Evolutionary conservation across 495 filamentous ascomycete genomes (phyloP).

Genomic region (Aspergillus ellipticus): DNA sequence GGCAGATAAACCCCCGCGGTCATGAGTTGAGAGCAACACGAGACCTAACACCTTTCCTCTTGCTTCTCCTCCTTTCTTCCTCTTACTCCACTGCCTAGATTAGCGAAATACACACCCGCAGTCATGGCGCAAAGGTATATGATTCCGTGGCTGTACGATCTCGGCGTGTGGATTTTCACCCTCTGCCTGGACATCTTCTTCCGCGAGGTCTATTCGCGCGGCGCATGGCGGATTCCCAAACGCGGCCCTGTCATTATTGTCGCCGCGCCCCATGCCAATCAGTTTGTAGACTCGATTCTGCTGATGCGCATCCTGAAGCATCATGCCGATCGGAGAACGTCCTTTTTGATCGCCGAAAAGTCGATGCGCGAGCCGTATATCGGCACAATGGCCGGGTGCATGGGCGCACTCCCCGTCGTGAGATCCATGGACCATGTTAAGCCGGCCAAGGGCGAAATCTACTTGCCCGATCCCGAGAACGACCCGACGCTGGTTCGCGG

Average conservation of each 20-base stretch:
- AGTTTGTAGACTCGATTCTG: slow-evolving; percentile 95
- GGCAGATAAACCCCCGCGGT: slow-evolving; percentile 2
- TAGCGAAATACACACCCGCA: not conserved
- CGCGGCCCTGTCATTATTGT: slow-evolving; percentile 91
- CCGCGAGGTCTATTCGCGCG: slow-evolving; percentile 91
- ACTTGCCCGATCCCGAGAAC: slow-evolving; percentile 83
- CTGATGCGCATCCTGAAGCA: slow-evolving; percentile 83
- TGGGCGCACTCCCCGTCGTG: slow-evolving; percentile 84
- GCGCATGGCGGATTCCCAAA: slow-evolving; percentile 87
- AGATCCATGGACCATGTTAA: slow-evolving; percentile 86
- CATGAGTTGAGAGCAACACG: slow-evolving; percentile 2
- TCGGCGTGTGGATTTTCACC: slow-evolving; percentile 76
- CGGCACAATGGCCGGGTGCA: slow-evolving; percentile 70
- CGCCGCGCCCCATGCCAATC: slow-evolving; percentile 97
- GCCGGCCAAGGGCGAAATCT: slow-evolving; percentile 73
- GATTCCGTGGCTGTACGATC: slow-evolving; percentile 74
- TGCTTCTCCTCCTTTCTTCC: not conserved
- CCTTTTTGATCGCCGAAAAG: slow-evolving; percentile 90
- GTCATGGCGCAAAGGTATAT: slow-evolving; percentile 22
- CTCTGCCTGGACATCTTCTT: slow-evolving; percentile 93
- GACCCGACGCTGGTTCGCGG: slow-evolving; percentile 84
- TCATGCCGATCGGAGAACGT: slow-evolving; percentile 82
- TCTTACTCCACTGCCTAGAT: not conserved
- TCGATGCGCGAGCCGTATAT: slow-evolving; percentile 87
- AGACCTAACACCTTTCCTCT: not conserved